phyloP scores from a whole-genome alignment of 495 filamentous ascomycete species.

The Aspergillus cavernicola region DNA sequence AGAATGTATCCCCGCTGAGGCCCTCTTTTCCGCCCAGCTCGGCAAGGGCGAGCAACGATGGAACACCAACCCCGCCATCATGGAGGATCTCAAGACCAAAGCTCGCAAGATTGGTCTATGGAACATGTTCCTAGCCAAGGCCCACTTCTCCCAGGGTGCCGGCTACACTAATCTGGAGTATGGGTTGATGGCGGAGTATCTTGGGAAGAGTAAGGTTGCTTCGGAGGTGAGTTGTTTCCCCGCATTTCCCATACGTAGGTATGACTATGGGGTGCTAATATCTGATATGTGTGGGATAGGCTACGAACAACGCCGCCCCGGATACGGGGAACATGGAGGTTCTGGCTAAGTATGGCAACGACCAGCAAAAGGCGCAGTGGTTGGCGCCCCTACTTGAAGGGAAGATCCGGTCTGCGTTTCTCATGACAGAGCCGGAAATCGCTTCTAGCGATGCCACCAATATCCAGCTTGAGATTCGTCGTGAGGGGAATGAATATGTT shows the following conservation, averaged over 20 bases:
- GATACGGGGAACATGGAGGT: slow-evolving; percentile 98
- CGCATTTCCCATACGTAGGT: too few species aligned
- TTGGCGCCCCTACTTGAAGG: slow-evolving; percentile 79
- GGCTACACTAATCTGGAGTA: slow-evolving; percentile 91
- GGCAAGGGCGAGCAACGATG: slow-evolving; percentile 71
- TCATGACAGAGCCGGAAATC: slow-evolving; percentile 89
- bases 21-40: slow-evolving; percentile 72
- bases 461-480: slow-evolving; percentile 75
- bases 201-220: slow-evolving; percentile 74
- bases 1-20: slow-evolving; percentile 85
- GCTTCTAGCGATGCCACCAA: slow-evolving; percentile 87
- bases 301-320: slow-evolving; percentile 85
- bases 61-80: slow-evolving; percentile 70
- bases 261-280: neutral
- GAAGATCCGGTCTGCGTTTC: slow-evolving; percentile 81
- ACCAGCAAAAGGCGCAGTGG: slow-evolving; percentile 86
- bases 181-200: slow-evolving; percentile 85
- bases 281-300: slow-evolving; percentile 36
- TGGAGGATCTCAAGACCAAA: slow-evolving; percentile 85
- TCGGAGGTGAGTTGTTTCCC: slow-evolving; percentile 54
- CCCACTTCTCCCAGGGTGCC: slow-evolving; percentile 90
- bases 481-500: slow-evolving; percentile 77
- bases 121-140: slow-evolving; percentile 97
- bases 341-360: slow-evolving; percentile 86
- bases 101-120: slow-evolving; percentile 84